A percentile compares a stretch with the other conserved stretches of the same genome.
These are phyloP conservation scores for Talaromyces piceae DNA, from an alignment of 2,329 filamentous ascomycete species.

Conservation along the genomic window DNA sequence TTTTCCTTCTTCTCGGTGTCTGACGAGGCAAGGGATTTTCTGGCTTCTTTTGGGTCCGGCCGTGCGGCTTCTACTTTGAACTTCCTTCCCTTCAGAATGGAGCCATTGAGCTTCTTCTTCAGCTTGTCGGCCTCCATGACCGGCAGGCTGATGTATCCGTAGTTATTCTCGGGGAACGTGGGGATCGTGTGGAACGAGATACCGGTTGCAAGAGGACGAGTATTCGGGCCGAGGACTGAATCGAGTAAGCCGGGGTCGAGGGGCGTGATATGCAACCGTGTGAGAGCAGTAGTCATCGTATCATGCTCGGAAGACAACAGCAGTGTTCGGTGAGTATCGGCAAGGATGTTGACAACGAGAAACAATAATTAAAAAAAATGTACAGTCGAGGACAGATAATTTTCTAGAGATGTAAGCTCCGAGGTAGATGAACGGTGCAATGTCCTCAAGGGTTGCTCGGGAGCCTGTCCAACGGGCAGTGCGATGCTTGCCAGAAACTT, in stretches of 20 bases:
- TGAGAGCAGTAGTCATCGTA: constrained; percentile 28
- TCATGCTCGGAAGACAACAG: constrained; percentile 5
- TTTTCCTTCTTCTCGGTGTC: constrained; percentile 18
- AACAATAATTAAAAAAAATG: background rate
- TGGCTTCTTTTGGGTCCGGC: constrained; percentile 49
- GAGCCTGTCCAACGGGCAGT: background rate
- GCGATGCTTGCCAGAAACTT: background rate
- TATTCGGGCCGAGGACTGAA: constrained; percentile 61
- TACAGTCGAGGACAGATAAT: background rate
- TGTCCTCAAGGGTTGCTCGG: background rate
- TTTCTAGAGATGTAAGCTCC: background rate
- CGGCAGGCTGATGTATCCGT: constrained; percentile 84
- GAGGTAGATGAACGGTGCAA: background rate
- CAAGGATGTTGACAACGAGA: too few relatives aligned
- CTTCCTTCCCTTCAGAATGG: constrained; percentile 75
- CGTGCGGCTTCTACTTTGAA: constrained; percentile 76
- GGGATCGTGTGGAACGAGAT: constrained; percentile 82
- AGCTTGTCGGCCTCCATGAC: constrained; percentile 77
- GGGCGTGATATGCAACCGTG: constrained; percentile 79
- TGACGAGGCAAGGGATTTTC: background rate
- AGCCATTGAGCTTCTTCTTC: constrained; percentile 82
- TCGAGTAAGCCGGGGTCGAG: constrained; percentile 68
- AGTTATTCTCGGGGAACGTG: constrained; percentile 83
- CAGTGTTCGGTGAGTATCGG: too few relatives aligned
- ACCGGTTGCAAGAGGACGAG: constrained; percentile 61